Percentiles rank a stretch among this genome's conserved stretches.
Evolutionary conservation across 2,329 filamentous ascomycete species (phyloP).

Genomic region (Monilinia aucupariae): DNA sequence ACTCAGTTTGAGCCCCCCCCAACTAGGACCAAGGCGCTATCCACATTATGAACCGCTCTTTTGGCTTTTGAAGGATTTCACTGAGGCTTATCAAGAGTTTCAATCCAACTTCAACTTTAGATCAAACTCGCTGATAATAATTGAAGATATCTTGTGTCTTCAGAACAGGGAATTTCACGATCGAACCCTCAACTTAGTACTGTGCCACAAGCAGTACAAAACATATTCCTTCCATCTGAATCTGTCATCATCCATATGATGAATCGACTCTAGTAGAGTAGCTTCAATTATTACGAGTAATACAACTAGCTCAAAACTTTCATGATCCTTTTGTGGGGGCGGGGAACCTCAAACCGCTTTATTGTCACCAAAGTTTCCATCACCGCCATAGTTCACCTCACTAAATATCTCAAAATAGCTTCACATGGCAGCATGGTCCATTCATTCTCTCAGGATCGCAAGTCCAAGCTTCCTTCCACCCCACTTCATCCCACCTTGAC

Average conservation of each 20-base stretch:
- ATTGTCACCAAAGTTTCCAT: background rate
- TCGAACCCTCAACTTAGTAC: background rate
- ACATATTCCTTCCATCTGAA: background rate
- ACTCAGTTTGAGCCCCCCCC: background rate
- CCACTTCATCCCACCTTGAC: background rate
- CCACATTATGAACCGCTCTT: background rate
- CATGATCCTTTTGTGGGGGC: background rate
- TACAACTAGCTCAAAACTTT: background rate
- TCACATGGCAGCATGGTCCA: background rate
- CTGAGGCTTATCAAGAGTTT: background rate
- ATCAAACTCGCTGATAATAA: background rate
- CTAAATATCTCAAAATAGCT: constrained; percentile 2
- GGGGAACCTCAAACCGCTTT: background rate
- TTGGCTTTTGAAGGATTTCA: background rate
- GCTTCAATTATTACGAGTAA: background rate
- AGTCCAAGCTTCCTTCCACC: constrained; percentile 9
- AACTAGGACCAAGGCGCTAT: background rate
- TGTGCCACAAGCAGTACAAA: background rate
- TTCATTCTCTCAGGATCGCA: background rate
- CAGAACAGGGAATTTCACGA: background rate
- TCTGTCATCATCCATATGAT: background rate
- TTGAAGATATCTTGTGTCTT: background rate
- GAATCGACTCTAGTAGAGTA: background rate
- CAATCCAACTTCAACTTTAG: background rate
- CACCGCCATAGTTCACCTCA: background rate